phyloP scores from a whole-genome alignment of 768 basidiomycete genomes.

The Russula dissimulans region DNA sequence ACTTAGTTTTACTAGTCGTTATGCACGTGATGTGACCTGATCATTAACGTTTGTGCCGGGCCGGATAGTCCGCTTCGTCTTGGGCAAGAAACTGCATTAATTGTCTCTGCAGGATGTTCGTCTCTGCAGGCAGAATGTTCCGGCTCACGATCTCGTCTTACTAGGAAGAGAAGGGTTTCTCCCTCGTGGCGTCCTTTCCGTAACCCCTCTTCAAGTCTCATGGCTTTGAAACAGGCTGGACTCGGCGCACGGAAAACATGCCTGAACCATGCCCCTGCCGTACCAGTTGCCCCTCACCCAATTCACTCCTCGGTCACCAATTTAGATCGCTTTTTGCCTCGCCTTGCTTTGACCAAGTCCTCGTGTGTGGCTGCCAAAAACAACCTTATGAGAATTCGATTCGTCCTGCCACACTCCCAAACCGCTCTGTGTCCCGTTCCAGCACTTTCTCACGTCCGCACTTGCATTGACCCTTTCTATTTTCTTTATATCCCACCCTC shows the following conservation, averaged over 20 bases:
- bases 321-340: constrained; percentile 1
- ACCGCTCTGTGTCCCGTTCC: constrained; percentile 5
- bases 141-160: too few relatives aligned
- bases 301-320: neutral
- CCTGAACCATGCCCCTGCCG: constrained; percentile 5
- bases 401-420: constrained; percentile 8
- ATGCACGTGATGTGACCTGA: constrained; percentile 3
- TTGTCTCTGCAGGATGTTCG: neutral
- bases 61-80: neutral
- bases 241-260: constrained; percentile 6
- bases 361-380: constrained; percentile 10
- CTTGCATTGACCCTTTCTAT: constrained; percentile 4
- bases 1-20: neutral
- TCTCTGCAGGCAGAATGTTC: too few relatives aligned
- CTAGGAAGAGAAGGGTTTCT: neutral
- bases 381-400: too few relatives aligned
- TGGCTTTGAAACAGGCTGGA: neutral
- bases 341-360: constrained; percentile 6
- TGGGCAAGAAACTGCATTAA: too few relatives aligned
- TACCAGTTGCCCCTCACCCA: neutral
- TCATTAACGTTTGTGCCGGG: neutral
- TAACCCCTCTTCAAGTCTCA: constrained; percentile 3
- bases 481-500: constrained; percentile 10
- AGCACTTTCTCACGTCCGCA: constrained; percentile 8
- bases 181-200: neutral